Base-by-base conservation (phyloP, 208 protist genomes). In the Acanthamoeba sp. region DNA sequence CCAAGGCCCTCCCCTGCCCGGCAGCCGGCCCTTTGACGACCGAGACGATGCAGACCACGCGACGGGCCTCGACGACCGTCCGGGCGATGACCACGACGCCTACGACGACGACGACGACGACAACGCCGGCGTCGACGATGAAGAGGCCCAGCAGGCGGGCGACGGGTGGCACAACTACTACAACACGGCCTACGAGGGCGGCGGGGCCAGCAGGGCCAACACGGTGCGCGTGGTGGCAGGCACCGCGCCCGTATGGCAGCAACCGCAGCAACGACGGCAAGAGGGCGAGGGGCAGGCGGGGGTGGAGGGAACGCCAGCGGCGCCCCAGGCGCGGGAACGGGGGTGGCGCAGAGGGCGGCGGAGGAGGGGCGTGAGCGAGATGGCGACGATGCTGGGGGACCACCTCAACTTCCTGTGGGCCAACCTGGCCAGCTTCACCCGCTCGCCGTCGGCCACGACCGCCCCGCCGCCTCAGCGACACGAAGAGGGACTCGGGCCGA, bases 391-490 rank as follows among this genome's bases (percentile, higher is more conserved):
- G 29, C 64, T 82, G 4, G 22, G 40, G 73, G 73, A 82, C 4
- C 73, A 82, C 32, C 34, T 82, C 38, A 29, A 82, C n/a, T 82
- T 82, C 73, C n/a, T 82, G 73, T 82, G 73, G 73, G 32, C 34
- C 12, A 82, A 82, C 32, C 73, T 82, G 38, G 34, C 73, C 22
- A 6, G n/a, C 73, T 82, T 82, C 57, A 32, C 57, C 57, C 57
- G 57, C 27, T 64, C 57, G 27, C 57, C 57, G 3, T 64, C 57
- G 24, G 57, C 57, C 57, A 34, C 24, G 62, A 14, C n/a, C 32
- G 62, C 62, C 62, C 62, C n/a, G n/a, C 2, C n/a, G 24, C 32
- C 32, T 12, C 7, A n/a, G 5, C 62, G 14, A 3, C 32, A 36
- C 12, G 24, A 14, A 2, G 7, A 71, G 57, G 24, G n/a, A n/a